Evolutionary conservation across 1,284 basidiomycete genomes (phyloP), one percentile per base, ranked within the genome.

Genomic region (Fomitopsis betulina): DNA sequence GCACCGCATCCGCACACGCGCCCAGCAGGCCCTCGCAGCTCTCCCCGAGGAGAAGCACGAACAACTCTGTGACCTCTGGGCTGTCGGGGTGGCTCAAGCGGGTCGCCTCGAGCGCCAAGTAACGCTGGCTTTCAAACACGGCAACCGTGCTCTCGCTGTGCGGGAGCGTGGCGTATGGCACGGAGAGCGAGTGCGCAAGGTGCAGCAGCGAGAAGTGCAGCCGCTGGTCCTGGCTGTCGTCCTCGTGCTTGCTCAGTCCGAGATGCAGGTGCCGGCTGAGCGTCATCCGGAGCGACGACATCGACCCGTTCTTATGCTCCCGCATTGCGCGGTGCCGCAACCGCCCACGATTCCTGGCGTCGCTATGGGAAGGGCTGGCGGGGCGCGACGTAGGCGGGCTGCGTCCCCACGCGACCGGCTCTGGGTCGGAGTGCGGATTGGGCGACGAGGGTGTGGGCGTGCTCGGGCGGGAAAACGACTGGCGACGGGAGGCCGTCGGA

Each of bases 101-200:
- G 10, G 73, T 79, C 15, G 82, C 79, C 67, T 94, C 92, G 5
- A 94, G 75, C 62, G 93, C 84, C 66, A 93, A 79, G 68, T 93
- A 94, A 37, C 85, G 75, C 66, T 90, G 85, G 12, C 83, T 85
- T 72, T 94, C 92, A 64, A 93, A 93, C 9, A 92, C 84, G 0
- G 91, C 93, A 0, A 94, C 93, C 0, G 84, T 84, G 37, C 82
- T 76, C 68, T 91, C 84, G 37, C 81, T 76, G 67, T 91, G 83
- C 52, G 43, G 55, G 12, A 60, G 54, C 5, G 53, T 30, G 25
- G 50, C 57, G 32, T 60, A 61, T 49, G 64, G 57, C 4, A 63
- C 43, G 2, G 66, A 60, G 21, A 69, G 65, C 23, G 55, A 30
- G 54, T 69, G 68, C 13, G 68, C 68, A 32, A 70, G 58, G 35